Conservation (phyloP, 1,284 basidiomycete species). For the Ganoderma resinaceum region DNA sequence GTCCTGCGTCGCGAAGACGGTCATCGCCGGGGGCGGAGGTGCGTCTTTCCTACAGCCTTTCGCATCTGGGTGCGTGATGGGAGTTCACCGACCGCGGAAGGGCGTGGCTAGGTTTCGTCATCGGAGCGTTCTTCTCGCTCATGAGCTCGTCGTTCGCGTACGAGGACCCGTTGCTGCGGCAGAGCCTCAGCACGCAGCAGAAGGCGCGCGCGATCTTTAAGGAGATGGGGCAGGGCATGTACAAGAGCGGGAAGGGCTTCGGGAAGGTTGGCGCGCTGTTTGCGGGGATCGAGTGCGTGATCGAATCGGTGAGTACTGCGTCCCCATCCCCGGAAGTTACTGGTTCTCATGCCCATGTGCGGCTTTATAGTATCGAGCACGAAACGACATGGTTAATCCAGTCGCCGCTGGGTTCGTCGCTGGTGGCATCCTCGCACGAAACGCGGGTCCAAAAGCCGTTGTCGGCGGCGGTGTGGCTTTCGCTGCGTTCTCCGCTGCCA, state of each 20-base stretch:
- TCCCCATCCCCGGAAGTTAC: slow-evolving; percentile 6
- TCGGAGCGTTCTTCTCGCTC: slow-evolving; percentile 95
- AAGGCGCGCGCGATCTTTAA: slow-evolving; percentile 90
- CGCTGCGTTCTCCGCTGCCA: slow-evolving; percentile 89
- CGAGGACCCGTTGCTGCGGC: slow-evolving; percentile 89
- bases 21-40: slow-evolving; percentile 84
- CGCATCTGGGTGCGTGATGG: background rate
- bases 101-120: slow-evolving; percentile 73
- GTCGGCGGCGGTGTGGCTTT: slow-evolving; percentile 88
- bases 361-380: slow-evolving; percentile 86
- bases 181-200: slow-evolving; percentile 69
- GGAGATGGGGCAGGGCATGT: slow-evolving; percentile 96
- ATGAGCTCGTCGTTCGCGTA: slow-evolving; percentile 97
- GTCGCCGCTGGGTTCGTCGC: slow-evolving; percentile 76
- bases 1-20: slow-evolving; percentile 85
- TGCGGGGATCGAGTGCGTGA: slow-evolving; percentile 93
- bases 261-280: slow-evolving; percentile 95
- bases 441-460: slow-evolving; percentile 84
- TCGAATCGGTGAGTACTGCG: slow-evolving; percentile 85
- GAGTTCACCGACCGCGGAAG: slow-evolving; percentile 22
- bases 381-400: slow-evolving; percentile 91
- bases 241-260: slow-evolving; percentile 89
- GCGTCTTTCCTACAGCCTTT: slow-evolving; percentile 39
- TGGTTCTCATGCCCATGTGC: background rate
- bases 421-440: slow-evolving; percentile 85